Evolutionary conservation across 441 rosid species (phyloP).

Genomic region (Eutrema salsugineum): DNA sequence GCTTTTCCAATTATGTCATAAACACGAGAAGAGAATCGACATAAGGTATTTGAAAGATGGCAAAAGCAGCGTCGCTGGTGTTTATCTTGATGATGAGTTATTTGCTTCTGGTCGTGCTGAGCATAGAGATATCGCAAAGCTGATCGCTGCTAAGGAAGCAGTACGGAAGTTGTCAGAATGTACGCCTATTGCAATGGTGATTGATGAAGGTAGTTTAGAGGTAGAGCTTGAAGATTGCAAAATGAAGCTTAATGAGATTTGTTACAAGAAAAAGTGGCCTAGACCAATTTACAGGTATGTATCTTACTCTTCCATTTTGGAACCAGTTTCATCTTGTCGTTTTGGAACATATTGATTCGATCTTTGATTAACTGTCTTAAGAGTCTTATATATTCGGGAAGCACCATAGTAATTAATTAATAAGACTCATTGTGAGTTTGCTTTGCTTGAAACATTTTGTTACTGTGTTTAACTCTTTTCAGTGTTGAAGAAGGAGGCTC

Average conservation of each 20-base stretch:
- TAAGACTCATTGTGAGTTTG: neutral
- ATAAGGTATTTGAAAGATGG: slow-evolving; percentile 41
- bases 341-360: no score
- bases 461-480: slow-evolving; percentile 24
- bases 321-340: neutral
- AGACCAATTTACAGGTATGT: slow-evolving; percentile 61
- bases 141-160: slow-evolving; percentile 56
- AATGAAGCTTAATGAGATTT: slow-evolving; percentile 54
- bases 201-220: slow-evolving; percentile 31
- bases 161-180: slow-evolving; percentile 38
- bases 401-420: neutral
- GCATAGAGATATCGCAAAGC: slow-evolving; percentile 63
- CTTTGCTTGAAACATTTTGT: neutral
- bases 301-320: slow-evolving; percentile 6
- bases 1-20: slow-evolving; percentile 65
- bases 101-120: slow-evolving; percentile 54
- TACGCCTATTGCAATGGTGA: slow-evolving; percentile 12
- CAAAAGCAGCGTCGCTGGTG: slow-evolving; percentile 35
- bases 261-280: slow-evolving; percentile 60
- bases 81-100: slow-evolving; percentile 48
- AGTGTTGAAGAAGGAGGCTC: slow-evolving; percentile 57
- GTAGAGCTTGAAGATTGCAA: slow-evolving; percentile 56
- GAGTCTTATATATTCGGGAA: neutral
- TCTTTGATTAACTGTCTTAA: neutral
- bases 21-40: slow-evolving; percentile 49